Conservation (phyloP, 2,329 filamentous ascomycete species). For the Tricladium varicosporioides region DNA sequence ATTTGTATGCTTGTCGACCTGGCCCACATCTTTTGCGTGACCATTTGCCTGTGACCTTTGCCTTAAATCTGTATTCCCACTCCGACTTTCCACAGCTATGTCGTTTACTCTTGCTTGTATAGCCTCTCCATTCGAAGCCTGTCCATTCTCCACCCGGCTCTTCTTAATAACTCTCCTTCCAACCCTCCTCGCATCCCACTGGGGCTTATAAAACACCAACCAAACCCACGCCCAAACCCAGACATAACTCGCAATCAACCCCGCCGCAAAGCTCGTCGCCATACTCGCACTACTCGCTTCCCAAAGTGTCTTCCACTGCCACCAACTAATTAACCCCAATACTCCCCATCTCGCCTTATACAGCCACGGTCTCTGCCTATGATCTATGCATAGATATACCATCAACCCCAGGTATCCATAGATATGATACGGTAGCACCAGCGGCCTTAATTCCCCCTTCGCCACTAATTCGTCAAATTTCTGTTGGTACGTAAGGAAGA, state of each 20-base stretch:
- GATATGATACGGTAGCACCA: conserved; percentile 52
- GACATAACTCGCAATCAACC: conserved; percentile 50
- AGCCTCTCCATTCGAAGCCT: conserved; percentile 6
- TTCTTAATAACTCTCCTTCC: conserved; percentile 26
- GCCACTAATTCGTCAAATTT: conserved; percentile 38
- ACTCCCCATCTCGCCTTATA: conserved; percentile 51
- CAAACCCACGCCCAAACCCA: conserved; percentile 48
- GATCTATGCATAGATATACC: conserved; percentile 55
- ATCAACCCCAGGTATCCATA: conserved; percentile 47
- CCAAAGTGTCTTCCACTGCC: conserved; percentile 43
- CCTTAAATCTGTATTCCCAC: neutral
- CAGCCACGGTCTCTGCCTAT: conserved; percentile 48
- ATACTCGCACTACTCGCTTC: conserved; percentile 50
- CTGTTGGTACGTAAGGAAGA: conserved; percentile 36
- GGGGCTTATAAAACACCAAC: conserved; percentile 53
- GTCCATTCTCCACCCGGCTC: neutral
- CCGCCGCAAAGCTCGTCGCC: conserved; percentile 48
- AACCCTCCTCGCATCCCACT: conserved; percentile 53
- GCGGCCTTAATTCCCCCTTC: conserved; percentile 43
- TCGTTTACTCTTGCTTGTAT: neutral
- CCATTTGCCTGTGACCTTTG: too few species aligned
- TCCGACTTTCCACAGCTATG: too few species aligned
- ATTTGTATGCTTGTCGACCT: neutral
- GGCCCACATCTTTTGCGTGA: neutral
- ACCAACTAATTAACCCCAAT: conserved; percentile 41